Conservation (phyloP, 208 protist genomes). For the Giardia duodenalis region DNA sequence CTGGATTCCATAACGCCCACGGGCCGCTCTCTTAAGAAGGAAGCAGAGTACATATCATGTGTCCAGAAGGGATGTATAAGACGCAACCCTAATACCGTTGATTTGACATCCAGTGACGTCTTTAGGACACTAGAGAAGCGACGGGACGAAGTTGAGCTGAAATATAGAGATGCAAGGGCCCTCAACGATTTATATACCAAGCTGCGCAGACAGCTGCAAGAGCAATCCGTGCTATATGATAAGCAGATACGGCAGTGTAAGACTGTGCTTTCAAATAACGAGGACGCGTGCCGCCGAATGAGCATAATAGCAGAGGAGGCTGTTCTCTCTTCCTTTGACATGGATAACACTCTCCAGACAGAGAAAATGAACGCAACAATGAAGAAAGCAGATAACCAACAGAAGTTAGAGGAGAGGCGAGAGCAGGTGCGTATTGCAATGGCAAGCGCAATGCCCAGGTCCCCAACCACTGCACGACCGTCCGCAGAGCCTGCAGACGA, state of each 20-base stretch:
- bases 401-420: not conserved
- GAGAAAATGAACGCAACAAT: not conserved
- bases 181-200: not conserved
- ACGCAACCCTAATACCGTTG: not conserved
- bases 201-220: not conserved
- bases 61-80: not conserved
- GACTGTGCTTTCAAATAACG: not conserved
- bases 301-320: not conserved
- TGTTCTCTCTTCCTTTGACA: not conserved
- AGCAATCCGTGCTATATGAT: not conserved
- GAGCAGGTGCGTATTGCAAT: not conserved
- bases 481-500: not conserved
- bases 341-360: not conserved
- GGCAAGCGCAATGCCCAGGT: not conserved
- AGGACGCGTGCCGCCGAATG: not conserved
- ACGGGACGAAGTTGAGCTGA: not conserved
- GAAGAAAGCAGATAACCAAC: not conserved
- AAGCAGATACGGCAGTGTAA: not conserved
- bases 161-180: not conserved
- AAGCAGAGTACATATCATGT: not conserved
- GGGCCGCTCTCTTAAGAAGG: not conserved
- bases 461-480: not conserved
- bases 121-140: not conserved
- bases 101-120: not conserved
- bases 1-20: not conserved